Percentiles rank a stretch among this genome's conserved stretches.
These are phyloP conservation scores for Arabidopsis arenosa DNA, from an alignment of 345 rosid species.

Conservation along the genomic window DNA sequence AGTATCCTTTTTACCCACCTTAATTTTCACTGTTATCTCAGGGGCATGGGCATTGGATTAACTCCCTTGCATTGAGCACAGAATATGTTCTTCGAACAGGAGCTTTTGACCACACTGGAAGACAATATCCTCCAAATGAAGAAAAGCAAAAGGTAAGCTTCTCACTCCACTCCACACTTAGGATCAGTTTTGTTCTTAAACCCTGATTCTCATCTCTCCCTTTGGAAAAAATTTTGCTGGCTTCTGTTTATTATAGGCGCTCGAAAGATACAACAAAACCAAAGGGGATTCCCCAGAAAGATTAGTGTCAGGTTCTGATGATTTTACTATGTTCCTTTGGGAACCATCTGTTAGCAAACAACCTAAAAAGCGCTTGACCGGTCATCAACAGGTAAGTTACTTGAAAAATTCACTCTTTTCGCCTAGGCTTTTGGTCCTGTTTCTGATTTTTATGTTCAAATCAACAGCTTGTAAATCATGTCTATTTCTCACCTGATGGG, in stretches of 20 bases:
- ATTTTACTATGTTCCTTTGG: slow-evolving; percentile 96
- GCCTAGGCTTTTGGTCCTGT: not conserved
- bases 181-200: slow-evolving; percentile 5
- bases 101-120: slow-evolving; percentile 94
- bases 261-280: slow-evolving; percentile 81
- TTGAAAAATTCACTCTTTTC: not conserved
- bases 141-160: slow-evolving; percentile 77
- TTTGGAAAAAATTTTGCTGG: slow-evolving; percentile 6
- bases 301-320: slow-evolving; percentile 96
- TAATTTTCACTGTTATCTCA: slow-evolving; percentile 26
- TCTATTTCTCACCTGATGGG: slow-evolving; percentile 94
- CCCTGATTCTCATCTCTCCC: slow-evolving; percentile 27
- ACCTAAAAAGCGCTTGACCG: slow-evolving; percentile 79
- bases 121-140: slow-evolving; percentile 70
- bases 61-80: slow-evolving; percentile 94
- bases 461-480: slow-evolving; percentile 91
- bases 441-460: slow-evolving; percentile 1
- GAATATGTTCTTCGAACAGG: slow-evolving; percentile 95
- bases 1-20: not conserved
- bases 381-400: slow-evolving; percentile 80
- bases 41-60: slow-evolving; percentile 99
- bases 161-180: not conserved
- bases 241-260: slow-evolving; percentile 54
- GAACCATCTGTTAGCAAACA: slow-evolving; percentile 86
- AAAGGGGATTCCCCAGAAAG: slow-evolving; percentile 86